phyloP scores from a whole-genome alignment of 2,329 filamentous ascomycete genomes.

The Cladosporium sp. region DNA sequence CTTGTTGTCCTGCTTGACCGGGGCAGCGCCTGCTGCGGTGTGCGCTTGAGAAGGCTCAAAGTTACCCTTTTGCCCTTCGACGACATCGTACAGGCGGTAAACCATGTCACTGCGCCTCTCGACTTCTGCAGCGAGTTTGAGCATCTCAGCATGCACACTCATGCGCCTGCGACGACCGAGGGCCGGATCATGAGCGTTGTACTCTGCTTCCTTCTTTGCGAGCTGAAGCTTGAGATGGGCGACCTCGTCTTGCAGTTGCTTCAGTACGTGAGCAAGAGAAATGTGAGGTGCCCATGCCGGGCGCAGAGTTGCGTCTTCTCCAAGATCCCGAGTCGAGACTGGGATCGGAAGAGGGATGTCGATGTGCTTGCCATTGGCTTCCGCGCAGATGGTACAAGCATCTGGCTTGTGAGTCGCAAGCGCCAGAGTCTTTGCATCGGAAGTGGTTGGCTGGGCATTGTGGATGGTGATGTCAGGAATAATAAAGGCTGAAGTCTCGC shows the following conservation, averaged over 20 bases:
- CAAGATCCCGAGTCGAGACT: slow-evolving; percentile 29
- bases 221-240: slow-evolving; percentile 69
- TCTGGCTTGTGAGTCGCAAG: slow-evolving; percentile 41
- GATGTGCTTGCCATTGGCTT: slow-evolving; percentile 26
- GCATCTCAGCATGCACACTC: slow-evolving; percentile 57
- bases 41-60: slow-evolving; percentile 58
- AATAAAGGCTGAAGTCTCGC: slow-evolving; percentile 59
- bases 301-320: slow-evolving; percentile 49
- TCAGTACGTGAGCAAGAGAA: slow-evolving; percentile 78
- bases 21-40: not conserved
- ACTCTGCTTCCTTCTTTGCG: slow-evolving; percentile 56
- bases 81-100: slow-evolving; percentile 76
- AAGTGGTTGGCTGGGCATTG: slow-evolving; percentile 16
- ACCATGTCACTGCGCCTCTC: slow-evolving; percentile 75
- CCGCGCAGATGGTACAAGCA: slow-evolving; percentile 53
- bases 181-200: slow-evolving; percentile 64
- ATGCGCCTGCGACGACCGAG: slow-evolving; percentile 63
- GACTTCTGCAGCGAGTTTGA: slow-evolving; percentile 57
- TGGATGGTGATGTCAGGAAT: slow-evolving; percentile 58
- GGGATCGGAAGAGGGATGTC: slow-evolving; percentile 40
- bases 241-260: slow-evolving; percentile 75
- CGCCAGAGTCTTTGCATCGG: not conserved
- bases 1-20: slow-evolving; percentile 18
- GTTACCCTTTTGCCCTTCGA: slow-evolving; percentile 70
- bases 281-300: slow-evolving; percentile 63